These are phyloP conservation scores for Alternaria metachromatica DNA, from an alignment of 2,329 filamentous ascomycete species.

Conservation along the genomic window DNA sequence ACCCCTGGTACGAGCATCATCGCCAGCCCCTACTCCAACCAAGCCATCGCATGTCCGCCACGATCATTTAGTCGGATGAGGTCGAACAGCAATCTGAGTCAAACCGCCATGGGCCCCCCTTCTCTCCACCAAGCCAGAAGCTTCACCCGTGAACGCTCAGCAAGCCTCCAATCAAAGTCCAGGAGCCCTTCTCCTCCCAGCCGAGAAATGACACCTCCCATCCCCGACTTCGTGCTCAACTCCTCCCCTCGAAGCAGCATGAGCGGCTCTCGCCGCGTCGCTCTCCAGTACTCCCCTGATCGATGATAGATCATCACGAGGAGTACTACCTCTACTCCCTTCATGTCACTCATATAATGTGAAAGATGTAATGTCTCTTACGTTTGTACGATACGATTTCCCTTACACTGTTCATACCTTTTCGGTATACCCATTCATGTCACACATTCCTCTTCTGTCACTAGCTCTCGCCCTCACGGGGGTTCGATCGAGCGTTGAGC, in stretches of 20 bases:
- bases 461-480: slow-evolving; percentile 19
- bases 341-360: slow-evolving; percentile 1
- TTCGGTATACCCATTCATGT: slow-evolving; percentile 2
- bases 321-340: neutral
- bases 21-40: slow-evolving; percentile 72
- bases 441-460: slow-evolving; percentile 5
- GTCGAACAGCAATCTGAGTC: slow-evolving; percentile 37
- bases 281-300: slow-evolving; percentile 31
- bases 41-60: slow-evolving; percentile 59
- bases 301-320: slow-evolving; percentile 14
- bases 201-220: slow-evolving; percentile 49
- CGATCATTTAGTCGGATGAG: slow-evolving; percentile 48
- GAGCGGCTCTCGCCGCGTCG: slow-evolving; percentile 38
- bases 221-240: slow-evolving; percentile 54
- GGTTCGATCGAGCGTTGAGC: slow-evolving; percentile 27
- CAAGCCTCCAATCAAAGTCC: slow-evolving; percentile 27
- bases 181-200: slow-evolving; percentile 46
- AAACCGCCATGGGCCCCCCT: slow-evolving; percentile 21
- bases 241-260: slow-evolving; percentile 50
- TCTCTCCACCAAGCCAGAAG: slow-evolving; percentile 34
- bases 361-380: slow-evolving; percentile 8
- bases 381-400: slow-evolving; percentile 17
- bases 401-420: neutral
- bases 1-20: slow-evolving; percentile 75
- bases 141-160: slow-evolving; percentile 28